A percentile compares a stretch with the other conserved stretches of the same genome.
phyloP scores from a whole-genome alignment of 495 filamentous ascomycete genomes.

The Penicillium coprophilum region DNA sequence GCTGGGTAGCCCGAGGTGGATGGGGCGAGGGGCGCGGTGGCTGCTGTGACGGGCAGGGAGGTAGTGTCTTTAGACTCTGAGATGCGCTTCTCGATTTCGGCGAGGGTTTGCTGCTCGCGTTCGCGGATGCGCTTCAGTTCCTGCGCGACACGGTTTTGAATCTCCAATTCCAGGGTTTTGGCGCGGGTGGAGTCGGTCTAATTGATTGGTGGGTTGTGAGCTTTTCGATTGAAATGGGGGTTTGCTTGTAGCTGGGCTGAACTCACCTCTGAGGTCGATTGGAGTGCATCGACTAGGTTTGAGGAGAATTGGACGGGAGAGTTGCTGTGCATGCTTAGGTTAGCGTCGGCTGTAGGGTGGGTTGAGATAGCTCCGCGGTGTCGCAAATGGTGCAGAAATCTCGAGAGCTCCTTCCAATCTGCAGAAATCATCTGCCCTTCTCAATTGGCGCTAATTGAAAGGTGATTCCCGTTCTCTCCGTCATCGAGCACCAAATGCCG shows the following conservation, averaged over 20 bases:
- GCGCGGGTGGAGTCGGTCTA: conserved; percentile 86
- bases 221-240: conserved; percentile 13
- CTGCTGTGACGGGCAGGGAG: conserved; percentile 30
- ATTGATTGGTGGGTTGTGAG: conserved; percentile 17
- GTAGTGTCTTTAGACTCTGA: conserved; percentile 39
- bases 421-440: background rate
- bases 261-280: conserved; percentile 80
- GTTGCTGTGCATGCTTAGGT: conserved; percentile 54
- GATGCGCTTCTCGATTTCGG: conserved; percentile 57
- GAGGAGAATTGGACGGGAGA: conserved; percentile 84
- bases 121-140: conserved; percentile 77
- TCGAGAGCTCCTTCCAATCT: background rate
- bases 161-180: conserved; percentile 78
- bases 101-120: conserved; percentile 58
- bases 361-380: background rate
- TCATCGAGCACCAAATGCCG: conserved; percentile 7
- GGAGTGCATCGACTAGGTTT: conserved; percentile 76
- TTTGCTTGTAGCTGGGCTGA: conserved; percentile 2
- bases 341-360: background rate
- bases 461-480: conserved; percentile 16
- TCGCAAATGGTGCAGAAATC: background rate
- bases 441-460: conserved; percentile 20
- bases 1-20: conserved; percentile 36
- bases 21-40: conserved; percentile 33
- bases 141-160: conserved; percentile 80